These are phyloP conservation scores for Ziziphus jujuba DNA, from an alignment of 306 rosid species.

Conservation along the genomic window DNA sequence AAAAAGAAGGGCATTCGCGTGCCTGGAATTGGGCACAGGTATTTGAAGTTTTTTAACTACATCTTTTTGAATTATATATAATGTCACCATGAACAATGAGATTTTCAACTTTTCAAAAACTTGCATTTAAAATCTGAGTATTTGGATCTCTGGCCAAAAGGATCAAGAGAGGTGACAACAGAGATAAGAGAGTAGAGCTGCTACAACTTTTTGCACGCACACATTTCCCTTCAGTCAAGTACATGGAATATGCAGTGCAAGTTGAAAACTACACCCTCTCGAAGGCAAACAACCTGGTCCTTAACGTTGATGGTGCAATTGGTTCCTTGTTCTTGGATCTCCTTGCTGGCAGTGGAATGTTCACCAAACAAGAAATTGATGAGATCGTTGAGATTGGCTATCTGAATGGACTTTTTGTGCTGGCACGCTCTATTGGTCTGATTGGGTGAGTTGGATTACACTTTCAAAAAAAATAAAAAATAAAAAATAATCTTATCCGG, in stretches of 20 bases:
- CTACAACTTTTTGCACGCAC: constrained; percentile 85
- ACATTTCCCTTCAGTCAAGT: constrained; percentile 91
- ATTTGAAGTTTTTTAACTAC: background rate
- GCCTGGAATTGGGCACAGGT: constrained; percentile 99
- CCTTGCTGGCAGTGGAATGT: constrained; percentile 98
- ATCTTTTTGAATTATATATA: background rate
- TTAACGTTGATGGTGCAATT: constrained; percentile 97
- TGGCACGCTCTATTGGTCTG: constrained; percentile 97
- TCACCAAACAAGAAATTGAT: constrained; percentile 84
- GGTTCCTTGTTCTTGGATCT: constrained; percentile 98
- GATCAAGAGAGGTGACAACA: constrained; percentile 97
- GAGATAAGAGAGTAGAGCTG: constrained; percentile 95
- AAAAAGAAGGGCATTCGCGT: constrained; percentile 98
- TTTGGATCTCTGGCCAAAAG: constrained; percentile 45
- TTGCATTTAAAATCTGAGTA: constrained; percentile 15
- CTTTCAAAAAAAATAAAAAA: background rate
- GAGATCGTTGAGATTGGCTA: constrained; percentile 96
- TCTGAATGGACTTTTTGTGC: constrained; percentile 91
- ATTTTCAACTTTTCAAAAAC: constrained; percentile 13
- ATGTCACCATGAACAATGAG: background rate
- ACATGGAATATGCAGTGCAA: constrained; percentile 97
- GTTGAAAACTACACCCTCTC: constrained; percentile 93
- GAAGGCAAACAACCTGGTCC: constrained; percentile 93
- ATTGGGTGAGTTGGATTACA: constrained; percentile 70
- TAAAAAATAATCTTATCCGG: constrained; percentile 20